Base-by-base conservation (phyloP, 768 basidiomycete species). In the Cyclocybe cylindracea region DNA sequence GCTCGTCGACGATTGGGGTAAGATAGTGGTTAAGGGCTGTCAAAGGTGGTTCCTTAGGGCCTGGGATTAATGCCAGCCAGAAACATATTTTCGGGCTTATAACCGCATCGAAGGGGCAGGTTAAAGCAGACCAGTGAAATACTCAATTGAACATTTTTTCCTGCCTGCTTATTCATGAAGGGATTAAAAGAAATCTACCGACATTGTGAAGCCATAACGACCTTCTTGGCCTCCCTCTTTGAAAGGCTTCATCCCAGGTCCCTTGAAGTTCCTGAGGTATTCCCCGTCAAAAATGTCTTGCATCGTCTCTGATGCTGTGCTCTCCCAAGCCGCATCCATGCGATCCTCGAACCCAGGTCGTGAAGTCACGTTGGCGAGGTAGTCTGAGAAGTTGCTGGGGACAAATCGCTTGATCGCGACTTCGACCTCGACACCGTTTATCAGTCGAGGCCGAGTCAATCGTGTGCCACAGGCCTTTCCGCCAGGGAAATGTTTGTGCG, bases 181-280 rank as follows among this genome's bases (percentile, higher is more conserved):
- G 73, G 72, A 46, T 72, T 75, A 58, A 74, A 74, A 74, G 37
- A 67, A 62, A 47, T 75, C 73, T 31, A 67, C 53, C 40, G 51
- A 55, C 13, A 74, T 57, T 41, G 62, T 63, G 51, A 73, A 71
- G 2, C 61, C 53, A 14, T 66, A 63, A 4, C 64, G 64, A 0
- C 57, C 63, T 32, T 48, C 56, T 19, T 38, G 55, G 44, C 39
- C 41, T 10, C 46, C 45, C 8, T 35, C 24, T 10, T 53, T 32
- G 53, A 70, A 63, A 19, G 56, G 67, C 16, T 61, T 39, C n/a
- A n/a, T 35, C 63, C 58, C 65, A 10, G 52, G 47, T 16, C 58
- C 58, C 18, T 44, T 45, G 45, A 72, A 62, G n/a, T 66, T 46
- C 5, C 49, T 46, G 9, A 73, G 48, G 7, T 51, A 56, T 7